These are phyloP conservation scores for Phytophthora fragariae DNA, from an alignment of 352 stramenopile genomes.

Conservation along the genomic window DNA sequence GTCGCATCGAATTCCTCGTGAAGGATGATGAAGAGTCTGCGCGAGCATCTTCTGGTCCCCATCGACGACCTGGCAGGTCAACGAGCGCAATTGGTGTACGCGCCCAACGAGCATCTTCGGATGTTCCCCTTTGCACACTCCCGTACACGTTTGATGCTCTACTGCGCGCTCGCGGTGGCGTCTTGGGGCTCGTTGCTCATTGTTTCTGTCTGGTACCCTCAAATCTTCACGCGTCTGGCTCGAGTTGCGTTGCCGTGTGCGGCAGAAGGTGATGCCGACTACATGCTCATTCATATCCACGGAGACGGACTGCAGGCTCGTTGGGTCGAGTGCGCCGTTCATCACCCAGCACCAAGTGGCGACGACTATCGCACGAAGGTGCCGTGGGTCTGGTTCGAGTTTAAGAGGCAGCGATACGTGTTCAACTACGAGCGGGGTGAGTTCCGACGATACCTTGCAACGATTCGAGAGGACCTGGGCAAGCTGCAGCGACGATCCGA, in stretches of 20 bases:
- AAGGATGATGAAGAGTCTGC: conserved; percentile 44
- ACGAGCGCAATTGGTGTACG: conserved; percentile 52
- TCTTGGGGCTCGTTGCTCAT: conserved; percentile 45
- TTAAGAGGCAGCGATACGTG: conserved; percentile 75
- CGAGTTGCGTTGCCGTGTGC: conserved; percentile 35
- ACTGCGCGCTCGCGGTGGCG: conserved; percentile 37
- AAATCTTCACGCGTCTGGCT: conserved; percentile 66
- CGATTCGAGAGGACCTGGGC: conserved; percentile 40
- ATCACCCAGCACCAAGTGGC: conserved; percentile 26
- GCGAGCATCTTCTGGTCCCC: conserved; percentile 56
- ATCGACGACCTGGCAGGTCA: conserved; percentile 49
- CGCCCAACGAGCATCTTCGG: conserved; percentile 44
- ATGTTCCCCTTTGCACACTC: conserved; percentile 56
- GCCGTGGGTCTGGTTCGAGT: conserved; percentile 65
- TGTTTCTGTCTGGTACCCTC: conserved; percentile 66
- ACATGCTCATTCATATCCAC: conserved; percentile 53
- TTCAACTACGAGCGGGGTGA: conserved; percentile 56
- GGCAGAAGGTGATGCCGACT: conserved; percentile 49
- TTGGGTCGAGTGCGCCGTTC: conserved; percentile 52
- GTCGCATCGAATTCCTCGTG: background rate
- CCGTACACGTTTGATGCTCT: conserved; percentile 42
- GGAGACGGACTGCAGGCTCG: conserved; percentile 46
- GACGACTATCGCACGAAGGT: conserved; percentile 37
- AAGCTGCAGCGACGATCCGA: background rate
- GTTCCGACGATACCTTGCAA: conserved; percentile 60